phyloP scores from a whole-genome alignment of 148 eudicot genomes.

The Nepenthes gracilis region DNA sequence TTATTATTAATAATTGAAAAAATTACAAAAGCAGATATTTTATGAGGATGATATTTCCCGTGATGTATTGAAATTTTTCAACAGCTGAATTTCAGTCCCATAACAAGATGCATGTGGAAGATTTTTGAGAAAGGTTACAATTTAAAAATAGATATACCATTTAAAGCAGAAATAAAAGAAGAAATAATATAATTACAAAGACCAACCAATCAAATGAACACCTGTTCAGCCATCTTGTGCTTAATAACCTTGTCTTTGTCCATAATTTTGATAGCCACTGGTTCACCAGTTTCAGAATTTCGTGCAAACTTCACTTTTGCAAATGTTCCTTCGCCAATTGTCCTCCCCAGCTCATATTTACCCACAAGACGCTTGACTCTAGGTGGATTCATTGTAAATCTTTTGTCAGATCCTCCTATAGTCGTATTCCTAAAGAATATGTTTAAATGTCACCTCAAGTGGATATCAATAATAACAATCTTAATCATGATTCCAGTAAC shows the following conservation, averaged over 20 bases:
- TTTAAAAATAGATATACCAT: not conserved
- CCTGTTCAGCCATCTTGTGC: slow-evolving; percentile 96
- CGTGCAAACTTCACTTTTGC: slow-evolving; percentile 93
- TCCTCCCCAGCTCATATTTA: slow-evolving; percentile 87
- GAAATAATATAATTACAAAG: not conserved
- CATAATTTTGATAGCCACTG: slow-evolving; percentile 87
- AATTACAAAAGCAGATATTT: not conserved
- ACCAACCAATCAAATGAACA: slow-evolving; percentile 11
- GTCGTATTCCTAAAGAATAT: too few relatives aligned
- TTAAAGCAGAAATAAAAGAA: not conserved
- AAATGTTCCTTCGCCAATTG: slow-evolving; percentile 96
- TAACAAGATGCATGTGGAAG: slow-evolving; percentile 1
- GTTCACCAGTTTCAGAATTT: slow-evolving; percentile 70
- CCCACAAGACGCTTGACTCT: slow-evolving; percentile 77
- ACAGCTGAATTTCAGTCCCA: not conserved
- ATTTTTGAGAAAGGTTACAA: not conserved
- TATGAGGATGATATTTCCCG: too few relatives aligned
- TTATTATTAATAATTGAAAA: not conserved
- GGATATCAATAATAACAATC: too few relatives aligned
- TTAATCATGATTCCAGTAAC: too few relatives aligned
- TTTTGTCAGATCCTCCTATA: too few relatives aligned
- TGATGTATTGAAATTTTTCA: not conserved
- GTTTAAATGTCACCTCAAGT: too few relatives aligned
- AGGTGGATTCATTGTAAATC: slow-evolving; percentile 30
- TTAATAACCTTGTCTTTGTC: slow-evolving; percentile 92